Evolutionary conservation across 257 asterid genomes (phyloP).

Genomic region (Striga asiatica): DNA sequence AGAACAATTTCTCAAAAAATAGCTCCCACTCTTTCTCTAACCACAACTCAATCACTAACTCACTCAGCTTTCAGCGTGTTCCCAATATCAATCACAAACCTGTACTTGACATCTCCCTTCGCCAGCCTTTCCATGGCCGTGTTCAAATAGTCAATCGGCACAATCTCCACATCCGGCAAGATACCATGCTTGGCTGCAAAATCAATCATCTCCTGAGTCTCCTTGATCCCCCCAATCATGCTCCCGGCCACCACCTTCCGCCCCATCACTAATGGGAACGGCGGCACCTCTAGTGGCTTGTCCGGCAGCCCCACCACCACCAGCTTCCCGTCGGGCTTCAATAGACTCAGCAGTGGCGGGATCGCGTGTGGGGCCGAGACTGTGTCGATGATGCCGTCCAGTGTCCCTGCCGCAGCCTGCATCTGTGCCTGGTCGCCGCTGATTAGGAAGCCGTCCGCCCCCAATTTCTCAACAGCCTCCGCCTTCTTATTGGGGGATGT

Average conservation of each 20-base stretch:
- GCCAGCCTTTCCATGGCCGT: constrained; percentile 16
- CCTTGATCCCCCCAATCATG: constrained; percentile 19
- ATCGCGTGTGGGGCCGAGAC: constrained; percentile 24
- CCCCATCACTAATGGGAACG: constrained; percentile 3
- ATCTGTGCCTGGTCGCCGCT: constrained; percentile 19
- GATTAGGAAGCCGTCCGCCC: constrained; percentile 26
- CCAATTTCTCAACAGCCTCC: constrained; percentile 23
- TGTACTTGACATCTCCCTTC: constrained; percentile 15
- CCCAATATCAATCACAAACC: constrained; percentile 17
- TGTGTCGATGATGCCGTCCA: constrained; percentile 31
- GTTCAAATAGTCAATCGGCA: constrained; percentile 4
- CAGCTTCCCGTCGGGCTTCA: constrained; percentile 20
- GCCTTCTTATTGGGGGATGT: constrained; percentile 19
- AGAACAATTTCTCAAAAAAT: too few relatives aligned
- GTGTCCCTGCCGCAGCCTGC: constrained; percentile 23
- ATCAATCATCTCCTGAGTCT: constrained; percentile 26
- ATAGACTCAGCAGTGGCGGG: constrained; percentile 16
- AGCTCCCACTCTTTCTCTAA: background rate
- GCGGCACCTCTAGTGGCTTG: constrained; percentile 17
- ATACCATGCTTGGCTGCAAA: constrained; percentile 13
- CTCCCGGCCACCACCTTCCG: constrained; percentile 16
- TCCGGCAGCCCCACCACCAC: constrained; percentile 2
- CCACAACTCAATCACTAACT: background rate
- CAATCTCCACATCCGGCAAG: constrained; percentile 13
- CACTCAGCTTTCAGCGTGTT: constrained; percentile 9